A percentile compares a stretch with the other conserved stretches of the same genome.
These are phyloP conservation scores for Nannizziopsis arthrosporioides DNA, from an alignment of 2,329 filamentous ascomycete species.

Conservation along the genomic window DNA sequence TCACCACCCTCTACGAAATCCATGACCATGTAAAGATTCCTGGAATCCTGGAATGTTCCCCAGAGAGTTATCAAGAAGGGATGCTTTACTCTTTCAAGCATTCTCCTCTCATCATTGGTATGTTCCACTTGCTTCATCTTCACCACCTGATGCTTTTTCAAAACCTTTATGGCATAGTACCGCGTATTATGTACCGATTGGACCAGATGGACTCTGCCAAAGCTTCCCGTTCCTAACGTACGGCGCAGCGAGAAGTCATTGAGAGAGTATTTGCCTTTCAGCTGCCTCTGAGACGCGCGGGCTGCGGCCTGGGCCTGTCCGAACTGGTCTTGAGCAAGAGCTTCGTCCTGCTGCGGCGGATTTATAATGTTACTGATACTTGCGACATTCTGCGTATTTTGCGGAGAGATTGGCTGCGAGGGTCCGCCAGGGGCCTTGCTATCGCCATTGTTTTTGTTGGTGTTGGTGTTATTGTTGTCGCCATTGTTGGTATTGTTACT, in stretches of 20 bases:
- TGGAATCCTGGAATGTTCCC: constrained; percentile 94
- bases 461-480: constrained; percentile 19
- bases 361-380: constrained; percentile 80
- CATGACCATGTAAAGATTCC: constrained; percentile 99
- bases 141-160: constrained; percentile 97
- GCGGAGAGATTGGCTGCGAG: constrained; percentile 25
- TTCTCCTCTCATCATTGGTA: constrained; percentile 92
- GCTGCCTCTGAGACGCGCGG: constrained; percentile 46
- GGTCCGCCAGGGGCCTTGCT: neutral
- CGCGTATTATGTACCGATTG: constrained; percentile 97
- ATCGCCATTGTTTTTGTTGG: constrained; percentile 20
- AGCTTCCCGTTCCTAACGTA: constrained; percentile 91
- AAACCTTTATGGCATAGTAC: constrained; percentile 95
- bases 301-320: constrained; percentile 15
- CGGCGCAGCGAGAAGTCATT: constrained; percentile 80
- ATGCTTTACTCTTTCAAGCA: constrained; percentile 95
- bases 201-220: constrained; percentile 89
- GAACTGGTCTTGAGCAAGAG: constrained; percentile 6
- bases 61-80: constrained; percentile 95
- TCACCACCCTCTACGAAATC: constrained; percentile 98
- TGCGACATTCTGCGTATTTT: constrained; percentile 49
- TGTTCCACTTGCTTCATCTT: constrained; percentile 99
- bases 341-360: constrained; percentile 39
- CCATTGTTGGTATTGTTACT: constrained; percentile 18
- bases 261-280: constrained; percentile 95